Percentiles rank a stretch among this genome's conserved stretches.
Conservation (phyloP, 1,284 basidiomycete genomes). For the Rhodotorula sp. region DNA sequence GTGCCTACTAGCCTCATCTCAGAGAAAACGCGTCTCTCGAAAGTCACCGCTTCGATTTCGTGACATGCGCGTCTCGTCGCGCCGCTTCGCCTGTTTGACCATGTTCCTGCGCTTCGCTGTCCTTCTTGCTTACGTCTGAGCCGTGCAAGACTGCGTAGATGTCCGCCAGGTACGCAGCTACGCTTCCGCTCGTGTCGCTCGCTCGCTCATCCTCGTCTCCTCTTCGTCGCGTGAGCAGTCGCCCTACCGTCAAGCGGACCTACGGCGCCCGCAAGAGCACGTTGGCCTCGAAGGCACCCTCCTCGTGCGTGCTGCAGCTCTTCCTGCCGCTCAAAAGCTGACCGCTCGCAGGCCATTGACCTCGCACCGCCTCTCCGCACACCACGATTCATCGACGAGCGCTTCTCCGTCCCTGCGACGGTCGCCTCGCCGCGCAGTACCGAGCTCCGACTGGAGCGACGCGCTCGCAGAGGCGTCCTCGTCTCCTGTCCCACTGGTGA, state of each 20-base stretch:
- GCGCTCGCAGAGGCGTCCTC: constrained; percentile 5
- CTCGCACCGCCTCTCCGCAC: background rate
- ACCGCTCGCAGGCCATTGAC: constrained; percentile 1
- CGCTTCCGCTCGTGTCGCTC: too few relatives aligned
- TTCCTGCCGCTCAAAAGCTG: background rate
- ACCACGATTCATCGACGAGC: background rate
- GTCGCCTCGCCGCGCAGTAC: background rate
- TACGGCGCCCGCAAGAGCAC: constrained; percentile 34
- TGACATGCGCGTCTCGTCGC: background rate
- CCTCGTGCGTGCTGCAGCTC: background rate
- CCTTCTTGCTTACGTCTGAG: background rate
- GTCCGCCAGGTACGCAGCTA: background rate
- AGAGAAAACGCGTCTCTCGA: background rate
- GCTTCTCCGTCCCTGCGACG: background rate
- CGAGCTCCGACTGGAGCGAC: constrained; percentile 2
- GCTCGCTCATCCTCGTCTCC: background rate
- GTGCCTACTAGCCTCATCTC: constrained; percentile 22
- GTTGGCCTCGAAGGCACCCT: background rate
- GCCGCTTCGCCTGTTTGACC: background rate
- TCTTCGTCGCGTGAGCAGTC: background rate
- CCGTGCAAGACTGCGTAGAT: background rate
- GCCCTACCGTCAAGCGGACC: constrained; percentile 33
- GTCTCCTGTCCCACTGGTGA: background rate
- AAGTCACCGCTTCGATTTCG: too few relatives aligned
- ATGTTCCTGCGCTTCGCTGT: background rate